Base-by-base conservation (phyloP, 345 rosid genomes). In the Syzygium jambos region DNA sequence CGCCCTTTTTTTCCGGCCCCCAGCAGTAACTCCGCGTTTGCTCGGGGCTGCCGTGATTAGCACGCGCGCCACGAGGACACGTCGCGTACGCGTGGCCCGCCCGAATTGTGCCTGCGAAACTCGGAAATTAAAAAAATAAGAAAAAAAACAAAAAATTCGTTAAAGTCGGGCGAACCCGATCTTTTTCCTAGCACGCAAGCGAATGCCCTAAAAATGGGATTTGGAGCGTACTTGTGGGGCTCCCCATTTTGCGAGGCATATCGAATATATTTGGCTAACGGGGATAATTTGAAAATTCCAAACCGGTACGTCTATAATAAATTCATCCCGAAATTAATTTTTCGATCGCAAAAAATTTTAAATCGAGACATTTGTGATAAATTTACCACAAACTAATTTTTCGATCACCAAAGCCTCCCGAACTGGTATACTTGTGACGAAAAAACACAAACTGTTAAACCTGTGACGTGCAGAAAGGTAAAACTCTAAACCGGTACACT, bases 261-360 rank as follows among this genome's bases (percentile, higher is more conserved):
- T 30, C 9, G 41, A 29, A 30, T 9, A 4, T 34, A 34, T 29
- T 65, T 29, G 3, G 11, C 11, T 15, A 1, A 29, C 15, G 3
- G 78, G 78, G 41, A 30, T 65, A 30, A 15, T 15, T 59, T 6
- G 7, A 43, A 6, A 43, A 43, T 43, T 43, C 7, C 7, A 43
- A 43, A 6, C 7, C 3, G 1, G 46, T 43, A 43, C 7, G 7
- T 43, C 1, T 1, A 7, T 43, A 1, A 1, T 43, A 43, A 43
- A 43, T 43, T 43, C 6, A 43, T 6, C 1, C 0, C 1, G 3
- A 43, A 43, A 43, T 5, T 43, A 43, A 43, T 43, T 43, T 43
- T 43, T 43, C 7, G 7, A 6, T 6, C 7, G 6, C 1, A 1
- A 43, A 43, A 43, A 43, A 43, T 5, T 1, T 43, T 43, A 43